Evolutionary conservation across 257 asterid genomes (phyloP), one percentile per base, ranked within the genome.

Genomic region (Primulina eburnea): DNA sequence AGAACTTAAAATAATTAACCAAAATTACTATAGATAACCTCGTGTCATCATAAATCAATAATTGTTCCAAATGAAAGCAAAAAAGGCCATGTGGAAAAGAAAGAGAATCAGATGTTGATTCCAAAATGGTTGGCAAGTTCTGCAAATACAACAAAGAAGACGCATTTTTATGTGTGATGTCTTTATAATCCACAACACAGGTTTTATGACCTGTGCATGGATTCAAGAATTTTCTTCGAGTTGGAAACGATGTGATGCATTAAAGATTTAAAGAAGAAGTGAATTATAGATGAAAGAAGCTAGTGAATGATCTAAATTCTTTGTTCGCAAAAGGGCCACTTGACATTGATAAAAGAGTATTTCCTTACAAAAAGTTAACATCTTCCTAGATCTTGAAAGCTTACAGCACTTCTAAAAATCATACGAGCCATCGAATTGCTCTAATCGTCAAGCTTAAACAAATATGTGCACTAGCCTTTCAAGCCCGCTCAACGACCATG

Each of bases 401-500:
- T 43, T 43, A n/a, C 53, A 43, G n/a, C 53, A 43, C 53, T 12
- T 6, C 53, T 43, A 43, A 12, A 11, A 43, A 11, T 43, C 53
- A 43, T 10, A 43, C 53, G 7, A 43, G 53, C 12, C 50, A 24
- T 9, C 14, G 16, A 9, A 2, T 9, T 10, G 38, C 8, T 5
- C 47, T 8, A 35, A 10, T 35, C 8, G 43, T 55, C 61, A 18
- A 30, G 60, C 9, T 37, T 7, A 8, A 38, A 8, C 50, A 35
- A 70, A 65, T 68, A 68, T 62, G 55, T 72, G 69, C 75, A 72
- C 66, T 33, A 60, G 59, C 66, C 60, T 69, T 77, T 62, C 72
- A 26, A 69, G 61, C 75, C 67, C 17, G 6, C 6, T 10, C 53
- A 0, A 43, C n/a, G 12, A 10, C 62, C 38, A 24, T 56, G 26